Percentiles rank a stretch among this genome's conserved stretches.
These are phyloP conservation scores for Penicillium hesseltinei DNA, from an alignment of 2,329 filamentous ascomycete genomes.

Conservation along the genomic window DNA sequence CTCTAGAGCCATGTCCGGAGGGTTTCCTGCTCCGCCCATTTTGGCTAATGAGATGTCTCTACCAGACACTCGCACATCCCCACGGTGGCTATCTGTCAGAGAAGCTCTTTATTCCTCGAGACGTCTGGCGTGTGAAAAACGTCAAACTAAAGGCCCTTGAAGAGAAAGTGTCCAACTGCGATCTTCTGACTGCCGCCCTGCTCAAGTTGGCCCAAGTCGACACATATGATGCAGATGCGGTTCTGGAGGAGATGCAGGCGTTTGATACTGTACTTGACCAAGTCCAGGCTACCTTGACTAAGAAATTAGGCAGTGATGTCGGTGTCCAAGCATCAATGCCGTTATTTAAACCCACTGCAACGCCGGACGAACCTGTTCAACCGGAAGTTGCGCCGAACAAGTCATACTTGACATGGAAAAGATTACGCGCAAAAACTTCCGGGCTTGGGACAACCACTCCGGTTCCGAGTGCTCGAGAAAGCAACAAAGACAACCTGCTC, in stretches of 20 bases:
- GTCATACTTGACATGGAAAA: slow-evolving; percentile 80
- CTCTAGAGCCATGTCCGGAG: slow-evolving; percentile 87
- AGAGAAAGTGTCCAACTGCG: slow-evolving; percentile 90
- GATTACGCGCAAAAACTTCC: slow-evolving; percentile 86
- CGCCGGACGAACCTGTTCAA: slow-evolving; percentile 46
- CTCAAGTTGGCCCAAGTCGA: slow-evolving; percentile 81
- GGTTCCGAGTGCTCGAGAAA: slow-evolving; percentile 42
- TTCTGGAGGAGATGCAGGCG: slow-evolving; percentile 90
- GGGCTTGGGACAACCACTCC: slow-evolving; percentile 52
- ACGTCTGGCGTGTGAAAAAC: slow-evolving; percentile 90
- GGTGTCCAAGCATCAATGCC: slow-evolving; percentile 72
- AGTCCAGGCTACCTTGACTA: slow-evolving; percentile 70
- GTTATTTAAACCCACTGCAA: slow-evolving; percentile 66
- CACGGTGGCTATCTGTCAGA: slow-evolving; percentile 89
- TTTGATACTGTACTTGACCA: slow-evolving; percentile 84
- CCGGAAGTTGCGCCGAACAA: slow-evolving; percentile 57
- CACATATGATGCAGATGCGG: slow-evolving; percentile 83
- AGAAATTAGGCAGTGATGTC: slow-evolving; percentile 91
- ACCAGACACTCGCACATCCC: slow-evolving; percentile 87
- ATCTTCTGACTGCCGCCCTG: slow-evolving; percentile 83
- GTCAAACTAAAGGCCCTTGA: slow-evolving; percentile 90
- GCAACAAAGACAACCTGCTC: slow-evolving; percentile 59
- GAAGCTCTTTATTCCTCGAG: slow-evolving; percentile 85
- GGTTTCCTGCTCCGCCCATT: slow-evolving; percentile 89
- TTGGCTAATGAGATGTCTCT: slow-evolving; percentile 94